Evolutionary conservation across 2,329 filamentous ascomycete genomes (phyloP).

Genomic region (Phyllosticta citribraziliensis): DNA sequence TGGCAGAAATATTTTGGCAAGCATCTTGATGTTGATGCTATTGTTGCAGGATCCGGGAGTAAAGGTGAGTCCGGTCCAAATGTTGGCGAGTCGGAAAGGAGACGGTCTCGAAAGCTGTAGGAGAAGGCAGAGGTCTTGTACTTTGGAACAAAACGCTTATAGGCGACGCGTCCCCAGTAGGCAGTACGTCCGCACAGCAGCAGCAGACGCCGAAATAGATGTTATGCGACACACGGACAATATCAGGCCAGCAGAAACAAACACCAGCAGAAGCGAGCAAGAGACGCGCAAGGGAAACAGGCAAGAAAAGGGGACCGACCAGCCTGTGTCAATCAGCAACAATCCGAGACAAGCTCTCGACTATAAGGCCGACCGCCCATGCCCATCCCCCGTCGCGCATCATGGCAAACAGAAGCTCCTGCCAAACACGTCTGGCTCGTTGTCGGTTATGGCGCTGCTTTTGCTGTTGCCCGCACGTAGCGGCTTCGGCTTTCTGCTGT

Average conservation of each 20-base stretch:
- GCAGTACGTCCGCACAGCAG: neutral
- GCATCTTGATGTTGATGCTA: neutral
- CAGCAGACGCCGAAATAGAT: neutral
- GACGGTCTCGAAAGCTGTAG: neutral
- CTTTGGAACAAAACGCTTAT: neutral
- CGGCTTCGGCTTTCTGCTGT: neutral
- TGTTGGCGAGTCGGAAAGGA: neutral
- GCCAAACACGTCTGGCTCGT: neutral
- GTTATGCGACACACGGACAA: no score
- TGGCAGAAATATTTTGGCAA: neutral
- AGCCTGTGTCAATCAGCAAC: neutral
- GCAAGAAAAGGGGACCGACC: neutral
- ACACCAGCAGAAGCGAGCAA: neutral
- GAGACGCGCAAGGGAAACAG: neutral
- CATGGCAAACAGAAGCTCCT: neutral
- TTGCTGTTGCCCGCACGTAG: neutral
- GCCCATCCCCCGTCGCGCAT: neutral
- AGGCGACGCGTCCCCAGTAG: neutral
- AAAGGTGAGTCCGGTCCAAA: neutral
- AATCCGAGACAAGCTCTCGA: neutral
- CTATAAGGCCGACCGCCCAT: neutral
- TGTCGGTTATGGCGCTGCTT: neutral
- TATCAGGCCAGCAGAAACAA: no score
- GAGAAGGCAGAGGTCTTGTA: neutral
- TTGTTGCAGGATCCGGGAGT: neutral